Base-by-base conservation (phyloP, 176 grass and related monocot genomes). In the Oryza australiensis region DNA sequence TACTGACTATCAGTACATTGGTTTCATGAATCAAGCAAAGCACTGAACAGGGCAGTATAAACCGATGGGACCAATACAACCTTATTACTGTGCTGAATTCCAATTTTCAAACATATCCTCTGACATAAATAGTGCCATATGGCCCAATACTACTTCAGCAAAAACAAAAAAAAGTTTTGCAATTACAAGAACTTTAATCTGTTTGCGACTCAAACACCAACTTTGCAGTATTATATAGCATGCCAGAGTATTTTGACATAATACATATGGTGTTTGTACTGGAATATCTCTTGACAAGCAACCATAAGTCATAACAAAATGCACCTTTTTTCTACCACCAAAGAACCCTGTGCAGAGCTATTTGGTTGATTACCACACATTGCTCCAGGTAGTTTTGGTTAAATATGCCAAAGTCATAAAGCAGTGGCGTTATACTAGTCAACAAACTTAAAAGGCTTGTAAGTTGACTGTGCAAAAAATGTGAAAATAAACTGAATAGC, bases 1-100 rank as follows among this genome's bases (percentile, higher is more conserved):
- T 84, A 34, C 60, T 68, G 26, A 41, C 27, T 8, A 62, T 66
- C 63, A 62, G 41, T 70, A 24, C 18, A 64, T 45, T 46, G 63
- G 30, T 73, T 66, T 51, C 43, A 62, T 16, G n/a, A 76, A 80
- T 24, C 57, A 74, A 80, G 48, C 72, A 66, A 69, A 70, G 16
- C 13, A 7, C n/a, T 72, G 32, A 85, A 41, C 12, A 76, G 41
- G 37, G 8, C 38, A 72, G 9, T 78, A 46, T 77, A 33, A 67
- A 26, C 29, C 0, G 12, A 33, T 67, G 46, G 27, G 67, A 71
- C 34, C 45, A 46, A 73, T 22, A 35, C 34, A 84, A 68, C 62
- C 30, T 57, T 68, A 23, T 55, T 23, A 38, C 5, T 66, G 5
- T 41, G 63, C 32, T 76, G 60, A 68, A 75, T 84, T 57, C 15